phyloP scores from a whole-genome alignment of 2,329 filamentous ascomycete genomes.

The Botrytis deweyae region DNA sequence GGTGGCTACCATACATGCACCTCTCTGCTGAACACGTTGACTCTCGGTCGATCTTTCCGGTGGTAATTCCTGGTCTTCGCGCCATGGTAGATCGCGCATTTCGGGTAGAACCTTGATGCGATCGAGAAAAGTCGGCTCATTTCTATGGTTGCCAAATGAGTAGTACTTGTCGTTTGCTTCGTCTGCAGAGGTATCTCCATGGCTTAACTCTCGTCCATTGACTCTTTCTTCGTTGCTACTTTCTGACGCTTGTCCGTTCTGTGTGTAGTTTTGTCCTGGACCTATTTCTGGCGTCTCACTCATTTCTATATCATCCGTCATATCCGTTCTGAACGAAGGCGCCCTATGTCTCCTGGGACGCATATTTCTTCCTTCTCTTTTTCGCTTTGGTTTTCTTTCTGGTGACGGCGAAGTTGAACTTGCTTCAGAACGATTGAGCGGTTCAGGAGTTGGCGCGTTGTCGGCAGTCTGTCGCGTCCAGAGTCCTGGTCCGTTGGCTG shows the following conservation, averaged over 20 bases:
- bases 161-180: constrained; percentile 1
- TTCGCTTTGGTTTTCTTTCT: constrained; percentile 6
- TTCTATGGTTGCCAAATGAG: constrained; percentile 6
- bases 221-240: background rate
- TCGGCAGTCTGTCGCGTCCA: background rate
- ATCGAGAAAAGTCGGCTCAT: constrained; percentile 18
- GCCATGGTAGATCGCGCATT: constrained; percentile 34
- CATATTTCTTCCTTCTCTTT: constrained; percentile 6
- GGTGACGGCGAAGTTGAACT: background rate
- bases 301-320: background rate
- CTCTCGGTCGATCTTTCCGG: constrained; percentile 32
- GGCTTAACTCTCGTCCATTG: constrained; percentile 12
- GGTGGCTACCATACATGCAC: constrained; percentile 31
- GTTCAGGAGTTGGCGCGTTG: background rate
- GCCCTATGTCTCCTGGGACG: constrained; percentile 3
- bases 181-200: background rate
- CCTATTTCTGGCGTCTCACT: background rate
- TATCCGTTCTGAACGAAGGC: background rate
- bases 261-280: background rate
- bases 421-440: background rate
- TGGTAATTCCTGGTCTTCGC: constrained; percentile 31
- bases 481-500: constrained; percentile 13
- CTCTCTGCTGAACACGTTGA: constrained; percentile 31
- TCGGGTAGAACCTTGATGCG: constrained; percentile 26
- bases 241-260: background rate